phyloP scores from a whole-genome alignment of 2,329 filamentous ascomycete species.

The Colletotrichum sp. region DNA sequence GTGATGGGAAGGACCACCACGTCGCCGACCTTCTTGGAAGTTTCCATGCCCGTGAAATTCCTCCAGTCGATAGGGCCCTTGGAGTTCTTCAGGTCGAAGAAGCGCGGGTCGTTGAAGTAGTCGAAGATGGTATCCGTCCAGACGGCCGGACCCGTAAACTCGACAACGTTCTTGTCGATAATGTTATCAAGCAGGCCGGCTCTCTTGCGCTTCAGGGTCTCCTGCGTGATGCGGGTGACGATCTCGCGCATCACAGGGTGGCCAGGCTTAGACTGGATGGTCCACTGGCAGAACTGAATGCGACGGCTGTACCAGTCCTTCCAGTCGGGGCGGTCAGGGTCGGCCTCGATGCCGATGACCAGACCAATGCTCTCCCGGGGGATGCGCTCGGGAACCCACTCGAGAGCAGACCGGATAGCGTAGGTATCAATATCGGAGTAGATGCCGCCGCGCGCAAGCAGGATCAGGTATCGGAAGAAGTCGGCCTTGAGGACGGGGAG shows the following conservation, averaged over 20 bases:
- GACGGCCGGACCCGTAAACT: constrained; percentile 91
- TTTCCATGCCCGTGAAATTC: constrained; percentile 88
- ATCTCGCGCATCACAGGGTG: constrained; percentile 91
- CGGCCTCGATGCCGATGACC: constrained; percentile 94
- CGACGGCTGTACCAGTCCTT: constrained; percentile 93
- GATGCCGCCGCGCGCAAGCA: constrained; percentile 65
- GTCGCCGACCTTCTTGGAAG: constrained; percentile 87
- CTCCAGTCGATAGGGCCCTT: constrained; percentile 79
- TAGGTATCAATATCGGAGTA: constrained; percentile 94
- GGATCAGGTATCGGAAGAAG: constrained; percentile 77
- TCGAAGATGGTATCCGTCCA: constrained; percentile 94
- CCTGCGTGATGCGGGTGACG: constrained; percentile 83
- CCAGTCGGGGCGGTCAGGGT: constrained; percentile 93
- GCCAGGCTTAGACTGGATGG: constrained; percentile 92
- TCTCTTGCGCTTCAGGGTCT: constrained; percentile 77
- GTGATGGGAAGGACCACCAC: constrained; percentile 95
- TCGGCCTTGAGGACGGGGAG: constrained; percentile 80
- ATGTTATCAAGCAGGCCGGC: constrained; percentile 64
- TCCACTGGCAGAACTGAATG: constrained; percentile 99
- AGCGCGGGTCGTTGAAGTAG: constrained; percentile 91
- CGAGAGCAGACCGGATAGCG: constrained; percentile 80
- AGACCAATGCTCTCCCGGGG: constrained; percentile 81
- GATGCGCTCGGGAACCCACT: constrained; percentile 85
- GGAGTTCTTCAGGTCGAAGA: constrained; percentile 79
- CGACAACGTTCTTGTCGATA: constrained; percentile 77